Evolutionary conservation across 202 grass and related monocot species (phyloP).

Genomic region (Zizania palustris): DNA sequence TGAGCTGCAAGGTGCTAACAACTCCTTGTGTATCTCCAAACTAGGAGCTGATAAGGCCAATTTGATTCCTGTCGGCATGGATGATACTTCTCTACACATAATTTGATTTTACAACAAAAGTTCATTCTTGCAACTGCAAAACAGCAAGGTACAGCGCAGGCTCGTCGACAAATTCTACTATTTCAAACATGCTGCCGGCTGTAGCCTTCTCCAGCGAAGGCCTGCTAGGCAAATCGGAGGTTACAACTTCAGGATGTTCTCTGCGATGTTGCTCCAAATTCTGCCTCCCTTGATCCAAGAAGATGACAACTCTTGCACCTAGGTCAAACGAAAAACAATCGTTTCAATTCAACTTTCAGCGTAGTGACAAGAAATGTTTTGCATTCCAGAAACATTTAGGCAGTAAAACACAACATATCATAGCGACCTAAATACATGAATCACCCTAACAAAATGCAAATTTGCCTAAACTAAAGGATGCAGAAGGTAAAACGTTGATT

Average conservation of each 20-base stretch:
- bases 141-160: slow-evolving; percentile 70
- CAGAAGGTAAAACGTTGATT: not conserved
- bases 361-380: not conserved
- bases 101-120: slow-evolving; percentile 18
- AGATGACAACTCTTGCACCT: slow-evolving; percentile 83
- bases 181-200: slow-evolving; percentile 57
- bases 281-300: slow-evolving; percentile 76
- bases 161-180: slow-evolving; percentile 72
- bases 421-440: slow-evolving; percentile 2
- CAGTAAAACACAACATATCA: not conserved
- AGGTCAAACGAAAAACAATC: not conserved
- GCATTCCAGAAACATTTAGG: not conserved
- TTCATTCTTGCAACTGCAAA: slow-evolving; percentile 45
- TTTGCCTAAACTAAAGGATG: slow-evolving; percentile 8
- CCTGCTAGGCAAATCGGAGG: slow-evolving; percentile 62
- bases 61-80: not conserved
- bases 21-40: slow-evolving; percentile 20
- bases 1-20: not conserved
- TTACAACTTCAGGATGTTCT: slow-evolving; percentile 67
- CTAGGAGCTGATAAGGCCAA: not conserved
- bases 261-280: slow-evolving; percentile 63
- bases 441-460: not conserved
- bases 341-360: not conserved
- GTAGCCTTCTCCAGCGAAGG: slow-evolving; percentile 62
- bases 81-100: not conserved